A percentile compares a stretch with the other conserved stretches of the same genome.
These are phyloP conservation scores for Emericellopsis atlantica DNA, from an alignment of 2,329 filamentous ascomycete genomes.

Conservation along the genomic window DNA sequence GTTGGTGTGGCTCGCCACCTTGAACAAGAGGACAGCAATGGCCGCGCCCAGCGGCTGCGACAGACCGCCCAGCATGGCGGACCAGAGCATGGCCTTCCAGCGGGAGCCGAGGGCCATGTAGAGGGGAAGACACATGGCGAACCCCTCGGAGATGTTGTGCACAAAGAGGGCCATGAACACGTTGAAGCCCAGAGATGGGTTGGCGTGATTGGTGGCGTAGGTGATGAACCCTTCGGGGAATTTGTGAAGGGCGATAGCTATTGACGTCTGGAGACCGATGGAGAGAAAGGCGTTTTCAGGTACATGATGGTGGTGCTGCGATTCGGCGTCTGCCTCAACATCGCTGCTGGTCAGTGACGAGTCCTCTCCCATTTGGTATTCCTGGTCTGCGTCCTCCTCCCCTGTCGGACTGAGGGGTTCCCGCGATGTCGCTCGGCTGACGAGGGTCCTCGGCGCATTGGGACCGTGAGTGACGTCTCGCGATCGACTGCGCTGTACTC, in stretches of 20 bases:
- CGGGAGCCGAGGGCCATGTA: constrained; percentile 83
- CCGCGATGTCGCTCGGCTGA: constrained; percentile 24
- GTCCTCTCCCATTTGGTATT: constrained; percentile 3
- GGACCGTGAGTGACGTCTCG: constrained; percentile 7
- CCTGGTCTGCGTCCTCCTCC: constrained; percentile 5
- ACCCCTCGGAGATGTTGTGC: constrained; percentile 96
- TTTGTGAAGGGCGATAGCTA: constrained; percentile 93
- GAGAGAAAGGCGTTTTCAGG: constrained; percentile 86
- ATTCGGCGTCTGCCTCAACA: constrained; percentile 28
- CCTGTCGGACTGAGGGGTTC: constrained; percentile 16
- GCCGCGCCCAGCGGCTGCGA: constrained; percentile 80
- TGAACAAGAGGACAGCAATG: constrained; percentile 78
- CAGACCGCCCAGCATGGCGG: constrained; percentile 70
- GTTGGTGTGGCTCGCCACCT: constrained; percentile 43
- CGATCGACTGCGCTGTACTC: constrained; percentile 3
- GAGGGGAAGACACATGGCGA: constrained; percentile 82
- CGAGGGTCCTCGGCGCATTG: constrained; percentile 8
- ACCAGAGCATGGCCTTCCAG: constrained; percentile 72
- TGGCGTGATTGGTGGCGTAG: constrained; percentile 94
- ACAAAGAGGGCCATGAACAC: constrained; percentile 95
- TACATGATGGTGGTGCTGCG: constrained; percentile 82
- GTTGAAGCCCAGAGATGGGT: constrained; percentile 73
- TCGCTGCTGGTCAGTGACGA: constrained; percentile 5
- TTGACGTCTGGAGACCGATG: constrained; percentile 89
- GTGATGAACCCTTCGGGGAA: constrained; percentile 82